Percentiles rank a stretch among this genome's conserved stretches.
phyloP scores from a whole-genome alignment of 164 flowering plant genomes.

The Brasenia schreberi region DNA sequence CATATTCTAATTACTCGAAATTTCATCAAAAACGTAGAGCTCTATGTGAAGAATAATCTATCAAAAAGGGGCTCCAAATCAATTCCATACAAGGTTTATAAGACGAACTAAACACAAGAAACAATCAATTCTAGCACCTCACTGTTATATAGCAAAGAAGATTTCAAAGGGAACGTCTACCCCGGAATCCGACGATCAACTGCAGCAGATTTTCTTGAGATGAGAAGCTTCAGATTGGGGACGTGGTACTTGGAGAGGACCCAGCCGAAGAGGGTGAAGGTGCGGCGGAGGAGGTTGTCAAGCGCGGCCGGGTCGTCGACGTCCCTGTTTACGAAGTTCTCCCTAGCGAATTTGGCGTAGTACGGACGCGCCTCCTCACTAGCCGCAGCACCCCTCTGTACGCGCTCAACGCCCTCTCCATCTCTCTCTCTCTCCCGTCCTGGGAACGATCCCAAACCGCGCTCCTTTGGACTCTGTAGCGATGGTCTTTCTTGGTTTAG shows the following conservation, averaged over 20 bases:
- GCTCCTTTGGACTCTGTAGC: no score
- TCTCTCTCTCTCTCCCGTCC: conserved; percentile 3
- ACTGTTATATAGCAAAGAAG: neutral
- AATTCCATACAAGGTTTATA: neutral
- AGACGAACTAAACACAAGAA: neutral
- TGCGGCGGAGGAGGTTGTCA: conserved; percentile 44
- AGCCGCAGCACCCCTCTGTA: conserved; percentile 58
- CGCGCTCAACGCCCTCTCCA: conserved; percentile 43
- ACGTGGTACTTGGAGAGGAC: conserved; percentile 50
- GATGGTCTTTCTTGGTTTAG: no score
- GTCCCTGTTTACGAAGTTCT: conserved; percentile 73
- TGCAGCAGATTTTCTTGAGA: conserved; percentile 37
- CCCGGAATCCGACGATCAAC: conserved; percentile 5
- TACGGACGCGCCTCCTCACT: conserved; percentile 51
- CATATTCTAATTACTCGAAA: no score
- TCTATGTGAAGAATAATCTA: neutral
- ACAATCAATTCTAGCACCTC: no score
- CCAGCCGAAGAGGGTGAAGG: conserved; percentile 55
- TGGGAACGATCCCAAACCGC: no score
- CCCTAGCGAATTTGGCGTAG: conserved; percentile 67
- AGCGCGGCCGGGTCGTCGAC: conserved; percentile 38
- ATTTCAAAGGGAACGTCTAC: neutral
- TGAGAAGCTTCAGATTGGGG: conserved; percentile 24
- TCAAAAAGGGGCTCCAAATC: neutral
- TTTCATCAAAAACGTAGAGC: neutral